phyloP scores from a whole-genome alignment of 2,329 filamentous ascomycete species.

The Aspergillus awamori region DNA sequence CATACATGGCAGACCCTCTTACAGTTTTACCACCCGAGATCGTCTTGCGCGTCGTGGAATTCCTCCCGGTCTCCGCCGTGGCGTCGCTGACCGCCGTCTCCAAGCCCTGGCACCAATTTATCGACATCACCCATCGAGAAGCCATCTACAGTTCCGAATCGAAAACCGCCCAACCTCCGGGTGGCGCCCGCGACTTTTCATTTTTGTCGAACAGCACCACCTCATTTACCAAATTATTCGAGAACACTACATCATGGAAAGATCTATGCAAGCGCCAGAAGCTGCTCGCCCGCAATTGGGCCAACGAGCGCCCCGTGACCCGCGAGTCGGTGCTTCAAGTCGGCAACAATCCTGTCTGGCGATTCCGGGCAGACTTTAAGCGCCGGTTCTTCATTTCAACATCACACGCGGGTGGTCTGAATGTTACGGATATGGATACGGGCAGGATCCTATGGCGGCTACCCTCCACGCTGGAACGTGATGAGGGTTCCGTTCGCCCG shows the following conservation, averaged over 20 bases:
- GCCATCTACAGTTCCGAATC: conserved; percentile 46
- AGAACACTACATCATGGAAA: conserved; percentile 46
- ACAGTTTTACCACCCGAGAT: conserved; percentile 43
- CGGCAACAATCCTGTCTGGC: conserved; percentile 48
- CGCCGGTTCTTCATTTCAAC: conserved; percentile 51
- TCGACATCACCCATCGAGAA: conserved; percentile 48
- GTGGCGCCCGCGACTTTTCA: conserved; percentile 33
- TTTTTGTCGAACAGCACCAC: conserved; percentile 30
- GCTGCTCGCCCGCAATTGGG: conserved; percentile 46
- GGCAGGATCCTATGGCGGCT: conserved; percentile 45
- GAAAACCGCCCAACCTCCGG: conserved; percentile 34
- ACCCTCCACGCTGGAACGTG: conserved; percentile 30
- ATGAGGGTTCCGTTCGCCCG: conserved; percentile 40
- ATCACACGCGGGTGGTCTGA: conserved; percentile 49
- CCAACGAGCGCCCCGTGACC: conserved; percentile 33
- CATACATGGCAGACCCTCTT: conserved; percentile 30
- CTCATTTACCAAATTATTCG: conserved; percentile 38
- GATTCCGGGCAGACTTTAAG: conserved; percentile 52
- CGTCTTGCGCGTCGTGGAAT: conserved; percentile 46
- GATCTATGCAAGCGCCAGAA: conserved; percentile 48
- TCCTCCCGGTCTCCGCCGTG: conserved; percentile 37
- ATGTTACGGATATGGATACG: conserved; percentile 52
- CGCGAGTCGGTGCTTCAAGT: conserved; percentile 47
- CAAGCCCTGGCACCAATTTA: conserved; percentile 46
- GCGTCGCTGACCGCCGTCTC: conserved; percentile 40